phyloP scores from a whole-genome alignment of 306 rosid genomes.

The Acacia melanoxylon region DNA sequence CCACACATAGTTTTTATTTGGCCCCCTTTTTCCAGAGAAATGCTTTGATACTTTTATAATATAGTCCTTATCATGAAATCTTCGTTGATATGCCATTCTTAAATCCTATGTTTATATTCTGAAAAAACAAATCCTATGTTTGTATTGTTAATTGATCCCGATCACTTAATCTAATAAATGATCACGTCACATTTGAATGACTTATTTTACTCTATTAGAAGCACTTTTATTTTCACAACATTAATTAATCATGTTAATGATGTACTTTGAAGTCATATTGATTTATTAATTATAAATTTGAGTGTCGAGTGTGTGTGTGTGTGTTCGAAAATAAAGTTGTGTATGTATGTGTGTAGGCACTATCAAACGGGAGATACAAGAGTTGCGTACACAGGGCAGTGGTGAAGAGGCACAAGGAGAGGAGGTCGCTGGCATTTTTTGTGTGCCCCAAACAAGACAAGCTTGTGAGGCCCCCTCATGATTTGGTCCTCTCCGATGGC shows the following conservation, averaged over 20 bases:
- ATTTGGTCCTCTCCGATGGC: constrained; percentile 34
- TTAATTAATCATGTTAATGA: too few species aligned
- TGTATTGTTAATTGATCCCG: background rate
- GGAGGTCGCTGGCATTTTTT: constrained; percentile 63
- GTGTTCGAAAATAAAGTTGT: too few species aligned
- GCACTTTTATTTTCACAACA: background rate
- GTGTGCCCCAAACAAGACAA: constrained; percentile 56
- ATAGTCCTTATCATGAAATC: background rate
- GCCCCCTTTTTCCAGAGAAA: too few species aligned
- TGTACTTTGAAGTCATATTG: too few species aligned
- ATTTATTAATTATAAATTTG: too few species aligned
- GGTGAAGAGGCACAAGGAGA: constrained; percentile 43
- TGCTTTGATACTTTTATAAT: background rate
- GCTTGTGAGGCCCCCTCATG: constrained; percentile 54
- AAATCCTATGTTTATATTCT: background rate
- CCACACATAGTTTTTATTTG: too few species aligned
- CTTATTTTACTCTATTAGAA: background rate
- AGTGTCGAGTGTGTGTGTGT: too few species aligned
- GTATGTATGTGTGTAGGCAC: constrained; percentile 23
- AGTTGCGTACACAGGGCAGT: constrained; percentile 31
- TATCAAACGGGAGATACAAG: constrained; percentile 32
- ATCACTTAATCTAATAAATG: background rate
- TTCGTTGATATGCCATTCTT: background rate
- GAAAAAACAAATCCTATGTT: background rate
- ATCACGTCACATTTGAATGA: background rate